These are phyloP conservation scores for Boletus sp. DNA, from an alignment of 1,284 basidiomycete genomes.

Conservation along the genomic window DNA sequence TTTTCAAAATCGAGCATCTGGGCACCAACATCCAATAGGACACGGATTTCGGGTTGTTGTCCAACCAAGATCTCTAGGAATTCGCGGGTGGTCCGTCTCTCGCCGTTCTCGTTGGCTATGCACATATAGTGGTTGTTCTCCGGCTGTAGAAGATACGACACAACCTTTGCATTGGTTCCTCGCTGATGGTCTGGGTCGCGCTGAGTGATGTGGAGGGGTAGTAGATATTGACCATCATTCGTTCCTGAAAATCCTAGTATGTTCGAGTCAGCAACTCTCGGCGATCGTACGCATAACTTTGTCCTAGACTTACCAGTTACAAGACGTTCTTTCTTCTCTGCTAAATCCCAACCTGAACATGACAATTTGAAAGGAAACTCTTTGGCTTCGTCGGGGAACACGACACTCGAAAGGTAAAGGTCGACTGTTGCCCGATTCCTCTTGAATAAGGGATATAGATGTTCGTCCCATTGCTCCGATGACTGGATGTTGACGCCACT, in stretches of 20 bases:
- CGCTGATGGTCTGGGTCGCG: conserved; percentile 39
- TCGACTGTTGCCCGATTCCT: conserved; percentile 41
- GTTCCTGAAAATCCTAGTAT: conserved; percentile 54
- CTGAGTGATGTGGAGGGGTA: conserved; percentile 46
- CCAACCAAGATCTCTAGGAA: conserved; percentile 35
- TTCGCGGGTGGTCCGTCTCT: conserved; percentile 27
- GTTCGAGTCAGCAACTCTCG: not conserved
- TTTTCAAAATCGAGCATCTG: conserved; percentile 54
- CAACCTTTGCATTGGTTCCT: conserved; percentile 48
- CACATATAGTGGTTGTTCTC: conserved; percentile 44
- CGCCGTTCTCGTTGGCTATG: conserved; percentile 18
- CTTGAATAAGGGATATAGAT: conserved; percentile 36
- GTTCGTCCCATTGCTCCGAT: conserved; percentile 30
- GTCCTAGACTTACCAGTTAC: conserved; percentile 16
- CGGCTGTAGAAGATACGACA: conserved; percentile 40
- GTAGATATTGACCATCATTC: conserved; percentile 48
- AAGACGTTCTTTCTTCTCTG: conserved; percentile 33
- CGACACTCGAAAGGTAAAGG: conserved; percentile 42
- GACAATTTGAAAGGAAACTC: conserved; percentile 46
- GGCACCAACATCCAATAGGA: conserved; percentile 54
- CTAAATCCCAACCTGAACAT: conserved; percentile 53
- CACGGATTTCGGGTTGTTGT: conserved; percentile 37
- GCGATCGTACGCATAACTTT: not conserved
- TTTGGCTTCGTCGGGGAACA: conserved; percentile 35
- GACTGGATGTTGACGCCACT: conserved; percentile 43